A percentile compares a stretch with the other conserved stretches of the same genome.
phyloP scores from a whole-genome alignment of 345 rosid genomes.

The Anacardium occidentale region DNA sequence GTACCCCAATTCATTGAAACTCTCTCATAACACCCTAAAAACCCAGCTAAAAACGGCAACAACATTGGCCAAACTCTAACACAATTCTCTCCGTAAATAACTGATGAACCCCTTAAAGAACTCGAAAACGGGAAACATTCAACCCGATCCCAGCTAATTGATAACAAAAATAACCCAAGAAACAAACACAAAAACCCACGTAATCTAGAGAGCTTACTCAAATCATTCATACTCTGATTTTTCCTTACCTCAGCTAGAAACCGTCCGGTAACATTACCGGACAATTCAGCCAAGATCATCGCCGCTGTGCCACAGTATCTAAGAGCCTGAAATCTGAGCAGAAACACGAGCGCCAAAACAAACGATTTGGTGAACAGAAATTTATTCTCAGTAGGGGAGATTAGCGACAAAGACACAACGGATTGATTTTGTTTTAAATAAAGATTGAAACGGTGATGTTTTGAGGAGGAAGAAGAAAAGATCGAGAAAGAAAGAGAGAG shows the following conservation, averaged over 20 bases:
- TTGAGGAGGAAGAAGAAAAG: constrained; percentile 28
- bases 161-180: constrained; percentile 62
- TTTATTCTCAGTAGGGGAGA: constrained; percentile 54
- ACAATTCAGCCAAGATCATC: constrained; percentile 87
- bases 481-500: constrained; percentile 32
- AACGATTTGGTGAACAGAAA: constrained; percentile 50
- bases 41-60: constrained; percentile 82
- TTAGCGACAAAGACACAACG: constrained; percentile 38
- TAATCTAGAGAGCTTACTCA: constrained; percentile 35
- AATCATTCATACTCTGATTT: constrained; percentile 18
- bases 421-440: constrained; percentile 31
- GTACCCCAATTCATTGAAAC: constrained; percentile 66
- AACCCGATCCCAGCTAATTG: constrained; percentile 85
- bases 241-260: constrained; percentile 37
- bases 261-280: constrained; percentile 71
- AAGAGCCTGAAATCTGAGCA: constrained; percentile 85
- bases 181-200: constrained; percentile 64
- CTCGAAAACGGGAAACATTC: constrained; percentile 75
- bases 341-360: constrained; percentile 61
- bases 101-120: constrained; percentile 41
- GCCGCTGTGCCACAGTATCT: constrained; percentile 89
- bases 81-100: constrained; percentile 57
- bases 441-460: constrained; percentile 9
- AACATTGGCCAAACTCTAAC: constrained; percentile 78
- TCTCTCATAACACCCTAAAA: constrained; percentile 81